Evolutionary conservation across 345 rosid genomes (phyloP).

Genomic region (Brassica napus): Da-Ae NC_063434.1:27281001-27281500

Average conservation of each 20-base stretch:
- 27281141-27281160: neutral
- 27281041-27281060: neutral
- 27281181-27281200: conserved; percentile 8
- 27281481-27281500: conserved; percentile 18
- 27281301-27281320: neutral
- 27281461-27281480: neutral
- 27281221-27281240: conserved; percentile 29
- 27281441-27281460: conserved; percentile 4
- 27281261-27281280: conserved; percentile 21
- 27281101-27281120: too few species aligned
- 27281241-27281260: conserved; percentile 32
- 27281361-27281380: conserved; percentile 11
- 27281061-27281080: too few species aligned
- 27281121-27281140: too few species aligned
- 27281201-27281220: conserved; percentile 21
- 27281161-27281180: neutral
- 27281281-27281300: conserved; percentile 18
- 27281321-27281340: conserved; percentile 29
- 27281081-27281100: too few species aligned
- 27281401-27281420: neutral
- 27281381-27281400: conserved; percentile 26
- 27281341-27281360: conserved; percentile 22
- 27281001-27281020: neutral
- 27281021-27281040: conserved; percentile 14
- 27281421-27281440: conserved; percentile 13